Evolutionary conservation across 139 green algal genomes (phyloP), one percentile per base, ranked within the genome.

Genomic region (Chlamydomonas sp.): DNA sequence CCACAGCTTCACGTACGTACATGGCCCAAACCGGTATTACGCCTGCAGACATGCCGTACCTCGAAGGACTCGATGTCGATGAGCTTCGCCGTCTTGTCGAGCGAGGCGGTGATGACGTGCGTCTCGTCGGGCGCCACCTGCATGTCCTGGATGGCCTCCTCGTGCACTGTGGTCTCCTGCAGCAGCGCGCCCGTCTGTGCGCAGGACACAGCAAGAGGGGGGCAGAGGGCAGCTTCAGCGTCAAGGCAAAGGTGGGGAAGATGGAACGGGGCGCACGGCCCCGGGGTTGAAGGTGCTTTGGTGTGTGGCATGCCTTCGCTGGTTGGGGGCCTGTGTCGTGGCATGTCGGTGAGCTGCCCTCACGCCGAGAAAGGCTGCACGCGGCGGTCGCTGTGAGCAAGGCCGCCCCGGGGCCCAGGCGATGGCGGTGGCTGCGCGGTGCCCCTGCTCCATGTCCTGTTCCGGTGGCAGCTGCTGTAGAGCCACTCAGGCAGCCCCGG

Each of bases 41-140:
- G 31, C 31, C 31, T 49, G 31, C 31, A 49, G 31, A 49, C 31
- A 49, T 49, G 31, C 31, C 73, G 59, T 18, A 77, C 74, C 88
- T 98, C 89, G 49, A 99, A 92, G 17, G 94, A 97, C 87, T 95
- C 84, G 5, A 92, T 88, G 91, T 99, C 97, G 20, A 99, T 91
- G 78, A 99, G 84, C 89, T 98, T 98, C 20, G 97, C 93, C 0
- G 94, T 98, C 88, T 97, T 98, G 93, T 99, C 98, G 31, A 94
- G 84, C 7, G 96, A 99, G 4, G 96, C 97, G 7, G 97, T 99
- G 86, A 99, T 95, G n/a, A 97, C 95, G 90, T 99, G 96, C 15
- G 95, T 97, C 81, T 94, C 93, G 76, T 99, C 98, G 0, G 79
- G 68, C 2, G 91, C 87, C 61, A 93, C 80, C 86, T 95, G 89